These are phyloP conservation scores for Naematelia aurantialba DNA, from an alignment of 768 basidiomycete genomes.

Conservation along the genomic window DNA sequence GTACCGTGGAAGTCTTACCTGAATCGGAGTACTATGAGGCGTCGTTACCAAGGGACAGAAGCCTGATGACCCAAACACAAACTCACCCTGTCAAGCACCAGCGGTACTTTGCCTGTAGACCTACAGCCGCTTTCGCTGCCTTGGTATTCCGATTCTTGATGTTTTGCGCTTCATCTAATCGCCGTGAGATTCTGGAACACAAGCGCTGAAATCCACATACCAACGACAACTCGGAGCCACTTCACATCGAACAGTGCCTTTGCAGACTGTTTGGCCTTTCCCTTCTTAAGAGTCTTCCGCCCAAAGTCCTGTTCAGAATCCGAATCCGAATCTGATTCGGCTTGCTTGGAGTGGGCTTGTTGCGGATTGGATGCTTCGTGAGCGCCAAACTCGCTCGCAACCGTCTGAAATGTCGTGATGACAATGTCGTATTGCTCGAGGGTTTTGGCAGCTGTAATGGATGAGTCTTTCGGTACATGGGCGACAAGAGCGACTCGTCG, in stretches of 20 bases:
- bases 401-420: slow-evolving; percentile 79
- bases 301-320: slow-evolving; percentile 54
- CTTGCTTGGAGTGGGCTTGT: slow-evolving; percentile 55
- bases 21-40: slow-evolving; percentile 45
- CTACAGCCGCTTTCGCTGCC: slow-evolving; percentile 71
- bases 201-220: slow-evolving; percentile 52
- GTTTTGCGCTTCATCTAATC: slow-evolving; percentile 82
- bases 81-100: slow-evolving; percentile 75
- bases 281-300: slow-evolving; percentile 53
- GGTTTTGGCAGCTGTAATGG: slow-evolving; percentile 34
- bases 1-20: slow-evolving; percentile 24
- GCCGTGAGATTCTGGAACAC: neutral
- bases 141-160: slow-evolving; percentile 83
- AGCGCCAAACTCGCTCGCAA: slow-evolving; percentile 73
- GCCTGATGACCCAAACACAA: too few relatives aligned
- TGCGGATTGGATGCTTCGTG: slow-evolving; percentile 53
- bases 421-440: slow-evolving; percentile 51
- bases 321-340: slow-evolving; percentile 52
- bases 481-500: neutral
- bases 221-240: slow-evolving; percentile 82
- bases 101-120: slow-evolving; percentile 68
- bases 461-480: neutral
- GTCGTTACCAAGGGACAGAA: slow-evolving; percentile 2
- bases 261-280: slow-evolving; percentile 52
- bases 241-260: slow-evolving; percentile 67